Percentiles rank a stretch among this genome's conserved stretches.
phyloP scores from a whole-genome alignment of 257 asterid genomes.

The Cinchona pubescens region DNA sequence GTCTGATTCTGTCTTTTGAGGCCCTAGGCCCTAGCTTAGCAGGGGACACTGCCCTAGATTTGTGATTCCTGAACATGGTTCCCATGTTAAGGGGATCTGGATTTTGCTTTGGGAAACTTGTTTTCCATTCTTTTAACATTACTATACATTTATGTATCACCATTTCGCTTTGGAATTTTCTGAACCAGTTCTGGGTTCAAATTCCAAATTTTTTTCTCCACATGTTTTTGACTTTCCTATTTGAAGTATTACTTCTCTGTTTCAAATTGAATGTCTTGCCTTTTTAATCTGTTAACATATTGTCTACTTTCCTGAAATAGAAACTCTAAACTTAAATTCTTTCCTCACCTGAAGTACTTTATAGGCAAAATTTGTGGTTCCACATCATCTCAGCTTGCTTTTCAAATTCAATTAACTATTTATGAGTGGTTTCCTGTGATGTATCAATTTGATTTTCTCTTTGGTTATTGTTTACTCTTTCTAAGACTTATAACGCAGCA shows the following conservation, averaged over 20 bases:
- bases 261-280: too few relatives aligned
- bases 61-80: not conserved
- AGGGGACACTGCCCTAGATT: not conserved
- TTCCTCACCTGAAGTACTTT: too few relatives aligned
- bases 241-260: too few relatives aligned
- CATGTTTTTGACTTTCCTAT: too few relatives aligned
- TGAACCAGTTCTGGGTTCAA: too few relatives aligned
- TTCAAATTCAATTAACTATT: not conserved
- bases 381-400: too few relatives aligned
- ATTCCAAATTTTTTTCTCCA: too few relatives aligned
- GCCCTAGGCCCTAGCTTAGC: not conserved
- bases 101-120: not conserved
- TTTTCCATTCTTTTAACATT: not conserved
- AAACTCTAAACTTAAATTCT: too few relatives aligned
- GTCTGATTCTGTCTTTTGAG: not conserved
- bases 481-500: not conserved
- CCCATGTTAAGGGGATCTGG: not conserved
- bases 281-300: too few relatives aligned
- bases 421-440: not conserved
- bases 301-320: too few relatives aligned
- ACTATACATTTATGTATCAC: not conserved
- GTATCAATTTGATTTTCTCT: not conserved
- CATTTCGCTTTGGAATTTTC: too few relatives aligned
- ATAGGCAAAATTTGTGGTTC: too few relatives aligned
- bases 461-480: not conserved